Evolutionary conservation across 75 land plant genomes (phyloP).

Genomic region (Pseudotsuga menziesii): DNA sequence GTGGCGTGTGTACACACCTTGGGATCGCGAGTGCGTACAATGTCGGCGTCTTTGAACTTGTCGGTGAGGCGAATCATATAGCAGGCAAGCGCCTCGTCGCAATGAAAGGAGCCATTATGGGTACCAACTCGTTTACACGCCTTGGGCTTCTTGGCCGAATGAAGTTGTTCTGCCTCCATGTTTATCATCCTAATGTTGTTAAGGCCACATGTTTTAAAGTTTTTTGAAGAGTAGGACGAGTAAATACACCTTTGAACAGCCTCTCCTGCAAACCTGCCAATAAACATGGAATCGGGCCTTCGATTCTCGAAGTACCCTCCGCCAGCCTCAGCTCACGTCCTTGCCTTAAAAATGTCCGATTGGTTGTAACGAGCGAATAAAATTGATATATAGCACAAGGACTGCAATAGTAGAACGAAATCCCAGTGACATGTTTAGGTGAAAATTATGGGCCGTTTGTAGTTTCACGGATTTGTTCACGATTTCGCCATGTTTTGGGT

Average conservation of each 20-base stretch:
- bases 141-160: constrained; percentile 1
- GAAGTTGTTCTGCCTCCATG: not conserved
- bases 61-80: constrained; percentile 21
- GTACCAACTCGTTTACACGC: constrained; percentile 9
- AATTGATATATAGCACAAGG: too few relatives aligned
- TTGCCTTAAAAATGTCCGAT: too few relatives aligned
- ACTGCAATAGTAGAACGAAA: too few relatives aligned
- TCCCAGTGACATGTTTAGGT: too few relatives aligned
- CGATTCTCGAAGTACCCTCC: too few relatives aligned
- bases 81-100: constrained; percentile 30
- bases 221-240: not conserved
- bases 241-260: not conserved
- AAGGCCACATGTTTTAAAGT: not conserved
- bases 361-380: too few relatives aligned
- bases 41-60: constrained; percentile 18
- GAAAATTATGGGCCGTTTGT: too few relatives aligned
- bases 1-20: constrained; percentile 7
- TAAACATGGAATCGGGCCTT: too few relatives aligned
- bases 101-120: constrained; percentile 32
- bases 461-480: too few relatives aligned
- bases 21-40: constrained; percentile 22
- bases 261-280: not conserved
- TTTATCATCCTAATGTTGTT: not conserved
- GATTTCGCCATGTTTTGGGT: too few relatives aligned
- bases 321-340: too few relatives aligned